Percentiles rank a stretch among this genome's conserved stretches.
phyloP scores from a whole-genome alignment of 1,139 yeast species.

The Komagataea norvegica region DNA sequence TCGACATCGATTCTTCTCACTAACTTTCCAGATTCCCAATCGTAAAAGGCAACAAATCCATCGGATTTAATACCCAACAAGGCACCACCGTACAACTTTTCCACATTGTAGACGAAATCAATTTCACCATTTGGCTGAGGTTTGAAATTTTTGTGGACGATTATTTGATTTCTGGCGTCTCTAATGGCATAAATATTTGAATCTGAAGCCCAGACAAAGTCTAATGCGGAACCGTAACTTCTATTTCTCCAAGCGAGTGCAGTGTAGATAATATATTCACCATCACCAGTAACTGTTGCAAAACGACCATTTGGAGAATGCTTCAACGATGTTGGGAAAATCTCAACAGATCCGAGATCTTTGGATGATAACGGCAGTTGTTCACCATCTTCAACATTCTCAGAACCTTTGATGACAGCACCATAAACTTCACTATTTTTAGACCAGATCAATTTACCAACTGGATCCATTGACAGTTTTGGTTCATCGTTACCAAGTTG shows the following conservation, averaged over 20 bases:
- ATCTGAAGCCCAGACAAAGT: constrained; percentile 94
- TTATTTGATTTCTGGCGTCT: constrained; percentile 61
- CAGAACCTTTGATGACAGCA: constrained; percentile 70
- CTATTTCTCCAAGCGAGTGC: constrained; percentile 98
- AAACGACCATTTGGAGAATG: constrained; percentile 98
- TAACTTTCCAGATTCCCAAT: constrained; percentile 83
- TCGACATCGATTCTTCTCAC: constrained; percentile 85
- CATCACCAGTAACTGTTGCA: constrained; percentile 97
- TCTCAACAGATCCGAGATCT: constrained; percentile 88
- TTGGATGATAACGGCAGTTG: constrained; percentile 68
- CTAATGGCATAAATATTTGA: constrained; percentile 82
- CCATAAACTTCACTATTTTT: constrained; percentile 82
- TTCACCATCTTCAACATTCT: constrained; percentile 77
- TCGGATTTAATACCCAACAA: constrained; percentile 77
- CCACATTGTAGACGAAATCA: constrained; percentile 70
- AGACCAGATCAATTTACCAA: constrained; percentile 87
- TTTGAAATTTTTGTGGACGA: constrained; percentile 78
- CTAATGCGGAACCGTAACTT: constrained; percentile 84
- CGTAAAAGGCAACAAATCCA: constrained; percentile 82
- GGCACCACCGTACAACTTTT: constrained; percentile 81
- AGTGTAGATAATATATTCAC: constrained; percentile 92
- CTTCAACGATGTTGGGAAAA: constrained; percentile 78
- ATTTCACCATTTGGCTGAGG: constrained; percentile 60
- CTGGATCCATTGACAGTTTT: constrained; percentile 85
- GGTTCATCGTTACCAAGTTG: constrained; percentile 95